Evolutionary conservation across 768 basidiomycete species (phyloP).

Genomic region (Rhizopogon rudus): DNA sequence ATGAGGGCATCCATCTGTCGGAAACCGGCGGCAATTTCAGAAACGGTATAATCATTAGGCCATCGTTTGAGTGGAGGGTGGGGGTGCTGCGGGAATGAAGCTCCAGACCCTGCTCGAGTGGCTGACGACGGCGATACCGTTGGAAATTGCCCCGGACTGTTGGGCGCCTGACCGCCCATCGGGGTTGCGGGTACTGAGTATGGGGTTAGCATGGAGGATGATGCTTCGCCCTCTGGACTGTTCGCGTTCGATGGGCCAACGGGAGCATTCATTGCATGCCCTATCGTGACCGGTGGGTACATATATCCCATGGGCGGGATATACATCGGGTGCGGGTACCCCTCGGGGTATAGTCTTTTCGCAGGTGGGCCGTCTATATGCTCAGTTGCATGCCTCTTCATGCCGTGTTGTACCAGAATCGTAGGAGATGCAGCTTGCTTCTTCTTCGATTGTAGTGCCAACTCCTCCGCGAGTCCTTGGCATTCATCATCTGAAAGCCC

Average conservation of each 20-base stretch:
- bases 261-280: conserved; percentile 17
- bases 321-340: conserved; percentile 23
- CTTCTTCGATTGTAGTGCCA: conserved; percentile 39
- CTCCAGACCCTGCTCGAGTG: conserved; percentile 10
- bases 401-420: conserved; percentile 8
- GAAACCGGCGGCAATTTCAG: conserved; percentile 59
- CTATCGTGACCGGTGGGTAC: conserved; percentile 22
- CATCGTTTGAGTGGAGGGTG: conserved; percentile 67
- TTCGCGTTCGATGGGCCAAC: conserved; percentile 9
- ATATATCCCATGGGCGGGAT: conserved; percentile 25
- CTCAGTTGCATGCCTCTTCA: conserved; percentile 23
- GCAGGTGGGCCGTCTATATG: conserved; percentile 18
- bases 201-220: conserved; percentile 9
- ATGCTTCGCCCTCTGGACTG: conserved; percentile 12
- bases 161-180: conserved; percentile 14
- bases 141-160: conserved; percentile 12
- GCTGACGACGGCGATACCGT: conserved; percentile 11
- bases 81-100: conserved; percentile 45
- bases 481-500: conserved; percentile 57
- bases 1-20: conserved; percentile 40
- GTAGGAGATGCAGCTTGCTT: conserved; percentile 4
- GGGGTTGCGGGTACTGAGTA: conserved; percentile 16
- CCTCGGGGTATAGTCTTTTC: conserved; percentile 25
- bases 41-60: conserved; percentile 74
- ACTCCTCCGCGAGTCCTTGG: conserved; percentile 48